Percentiles rank a stretch among this genome's conserved stretches.
phyloP scores from a whole-genome alignment of 2,329 filamentous ascomycete genomes.

The Stachybotrys chlorohalonatus region DNA sequence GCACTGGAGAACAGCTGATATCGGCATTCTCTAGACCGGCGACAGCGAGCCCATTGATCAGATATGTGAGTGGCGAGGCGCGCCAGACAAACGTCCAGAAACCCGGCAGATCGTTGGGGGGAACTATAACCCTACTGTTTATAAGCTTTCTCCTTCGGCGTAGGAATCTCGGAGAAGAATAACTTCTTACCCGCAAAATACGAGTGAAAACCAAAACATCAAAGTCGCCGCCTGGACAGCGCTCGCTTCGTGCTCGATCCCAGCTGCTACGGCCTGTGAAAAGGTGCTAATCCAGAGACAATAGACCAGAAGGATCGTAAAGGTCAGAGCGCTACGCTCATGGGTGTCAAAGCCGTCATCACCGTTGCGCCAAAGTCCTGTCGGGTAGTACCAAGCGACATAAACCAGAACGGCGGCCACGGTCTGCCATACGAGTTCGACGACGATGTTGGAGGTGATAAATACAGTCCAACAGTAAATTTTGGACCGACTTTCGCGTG shows the following conservation, averaged over 20 bases:
- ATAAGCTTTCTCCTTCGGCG: background rate
- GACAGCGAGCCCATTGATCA: conserved; percentile 55
- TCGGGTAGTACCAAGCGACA: conserved; percentile 58
- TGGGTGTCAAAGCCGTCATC: conserved; percentile 18
- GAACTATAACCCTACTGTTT: conserved; percentile 43
- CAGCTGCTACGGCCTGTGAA: conserved; percentile 51
- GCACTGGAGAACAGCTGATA: conserved; percentile 22
- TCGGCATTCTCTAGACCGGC: conserved; percentile 49
- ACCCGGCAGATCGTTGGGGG: conserved; percentile 46
- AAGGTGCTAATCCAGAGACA: conserved; percentile 57
- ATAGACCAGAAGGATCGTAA: conserved; percentile 52
- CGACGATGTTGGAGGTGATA: conserved; percentile 47
- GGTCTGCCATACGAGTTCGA: conserved; percentile 58
- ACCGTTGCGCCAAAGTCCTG: conserved; percentile 51
- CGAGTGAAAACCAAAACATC: conserved; percentile 48
- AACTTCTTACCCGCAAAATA: conserved; percentile 45
- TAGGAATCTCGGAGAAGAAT: conserved; percentile 32
- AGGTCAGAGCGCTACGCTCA: conserved; percentile 49
- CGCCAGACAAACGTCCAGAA: conserved; percentile 72
- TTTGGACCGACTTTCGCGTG: conserved; percentile 3
- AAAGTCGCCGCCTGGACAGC: conserved; percentile 55
- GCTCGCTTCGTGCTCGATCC: conserved; percentile 50
- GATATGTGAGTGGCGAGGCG: conserved; percentile 62
- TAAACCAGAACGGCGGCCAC: conserved; percentile 49
- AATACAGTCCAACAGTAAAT: conserved; percentile 56